Evolutionary conservation across 768 basidiomycete species (phyloP).

Genomic region (Lyophyllum semitale): DNA sequence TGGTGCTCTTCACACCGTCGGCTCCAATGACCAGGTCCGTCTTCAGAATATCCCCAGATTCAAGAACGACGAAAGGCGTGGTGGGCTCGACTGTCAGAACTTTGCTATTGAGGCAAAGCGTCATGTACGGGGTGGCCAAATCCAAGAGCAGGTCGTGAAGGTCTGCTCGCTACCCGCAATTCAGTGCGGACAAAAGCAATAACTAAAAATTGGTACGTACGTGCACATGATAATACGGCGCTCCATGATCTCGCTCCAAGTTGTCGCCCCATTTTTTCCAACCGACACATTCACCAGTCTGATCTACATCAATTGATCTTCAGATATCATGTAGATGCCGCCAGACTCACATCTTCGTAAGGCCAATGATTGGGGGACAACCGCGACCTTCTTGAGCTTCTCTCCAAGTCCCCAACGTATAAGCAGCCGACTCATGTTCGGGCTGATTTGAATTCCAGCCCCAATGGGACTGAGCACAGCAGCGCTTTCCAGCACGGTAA

Average conservation of each 20-base stretch:
- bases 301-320: constrained; percentile 22
- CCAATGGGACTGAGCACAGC: constrained; percentile 43
- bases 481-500: constrained; percentile 50
- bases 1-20: constrained; percentile 50
- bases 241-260: constrained; percentile 29
- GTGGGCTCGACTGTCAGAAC: constrained; percentile 6
- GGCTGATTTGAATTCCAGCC: constrained; percentile 50
- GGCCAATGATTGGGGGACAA: constrained; percentile 39
- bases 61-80: constrained; percentile 32
- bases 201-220: constrained; percentile 19
- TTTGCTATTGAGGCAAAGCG: constrained; percentile 32
- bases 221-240: constrained; percentile 37
- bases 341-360: constrained; percentile 46
- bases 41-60: constrained; percentile 40
- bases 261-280: constrained; percentile 27
- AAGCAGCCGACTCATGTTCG: constrained; percentile 46
- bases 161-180: constrained; percentile 46
- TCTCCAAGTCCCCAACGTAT: constrained; percentile 52
- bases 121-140: constrained; percentile 36
- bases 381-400: constrained; percentile 35
- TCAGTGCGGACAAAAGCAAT: constrained; percentile 17
- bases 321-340: too few species aligned
- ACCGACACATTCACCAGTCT: constrained; percentile 30
- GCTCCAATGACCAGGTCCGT: constrained; percentile 51
- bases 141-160: constrained; percentile 36